Percentiles rank a stretch among this genome's conserved stretches.
Conservation (phyloP, 73 alveolate species). For the Paramecium caudatum region DNA sequence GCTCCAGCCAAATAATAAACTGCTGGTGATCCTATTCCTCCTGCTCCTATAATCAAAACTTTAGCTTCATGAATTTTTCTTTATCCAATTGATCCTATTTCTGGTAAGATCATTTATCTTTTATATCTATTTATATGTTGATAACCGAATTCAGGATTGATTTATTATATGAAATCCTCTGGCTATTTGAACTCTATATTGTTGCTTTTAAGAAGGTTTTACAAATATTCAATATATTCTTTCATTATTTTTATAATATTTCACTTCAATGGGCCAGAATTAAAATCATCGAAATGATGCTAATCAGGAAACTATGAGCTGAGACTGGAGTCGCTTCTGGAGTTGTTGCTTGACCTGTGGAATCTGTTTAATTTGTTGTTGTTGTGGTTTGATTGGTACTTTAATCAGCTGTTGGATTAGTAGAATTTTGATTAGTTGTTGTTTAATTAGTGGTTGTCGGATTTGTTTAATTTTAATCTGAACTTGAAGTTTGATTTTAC, state of each 20-base stretch:
- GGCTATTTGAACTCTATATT: background rate
- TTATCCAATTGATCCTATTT: conserved; percentile 91
- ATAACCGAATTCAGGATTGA: conserved; percentile 36
- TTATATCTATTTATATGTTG: conserved; percentile 85
- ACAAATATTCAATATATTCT: conserved; percentile 54
- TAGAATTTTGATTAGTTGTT: no score
- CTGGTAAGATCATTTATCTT: conserved; percentile 92
- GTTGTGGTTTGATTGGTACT: no score
- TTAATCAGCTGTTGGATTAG: no score
- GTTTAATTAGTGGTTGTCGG: no score
- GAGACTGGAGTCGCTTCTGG: no score
- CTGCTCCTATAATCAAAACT: conserved; percentile 98
- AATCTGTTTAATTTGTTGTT: no score
- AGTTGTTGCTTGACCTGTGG: no score
- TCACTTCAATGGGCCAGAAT: no score
- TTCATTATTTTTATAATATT: conserved; percentile 15
- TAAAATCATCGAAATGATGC: no score
- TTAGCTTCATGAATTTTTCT: conserved; percentile 86
- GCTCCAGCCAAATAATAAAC: conserved; percentile 96
- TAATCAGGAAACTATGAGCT: no score
- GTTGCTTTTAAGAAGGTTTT: background rate
- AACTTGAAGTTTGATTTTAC: no score
- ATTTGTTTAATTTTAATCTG: no score
- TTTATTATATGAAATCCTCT: background rate
- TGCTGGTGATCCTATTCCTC: conserved; percentile 99